Conservation (phyloP, 2,329 filamentous ascomycete genomes). For the Endothia cerciana region DNA sequence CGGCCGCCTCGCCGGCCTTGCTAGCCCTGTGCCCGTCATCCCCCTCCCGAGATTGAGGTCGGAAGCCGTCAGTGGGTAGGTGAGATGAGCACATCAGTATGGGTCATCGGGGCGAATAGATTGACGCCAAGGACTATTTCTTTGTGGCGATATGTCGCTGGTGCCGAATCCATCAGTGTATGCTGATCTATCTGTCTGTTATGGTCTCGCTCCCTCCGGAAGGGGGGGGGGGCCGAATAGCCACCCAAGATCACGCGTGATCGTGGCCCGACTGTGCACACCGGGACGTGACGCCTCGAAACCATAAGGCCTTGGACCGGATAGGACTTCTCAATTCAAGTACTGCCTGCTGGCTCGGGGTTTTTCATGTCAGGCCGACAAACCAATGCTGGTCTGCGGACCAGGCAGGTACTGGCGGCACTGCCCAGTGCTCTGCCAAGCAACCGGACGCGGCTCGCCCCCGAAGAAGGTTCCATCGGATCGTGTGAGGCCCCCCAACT, state of each 20-base stretch:
- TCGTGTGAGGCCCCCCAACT: not conserved
- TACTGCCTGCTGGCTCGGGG: not conserved
- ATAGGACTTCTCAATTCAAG: too few relatives aligned
- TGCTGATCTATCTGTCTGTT: not conserved
- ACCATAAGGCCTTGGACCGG: not conserved
- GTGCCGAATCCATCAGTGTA: not conserved
- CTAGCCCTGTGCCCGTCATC: not conserved
- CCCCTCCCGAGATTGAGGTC: not conserved
- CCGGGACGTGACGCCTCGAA: not conserved
- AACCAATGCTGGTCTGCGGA: not conserved
- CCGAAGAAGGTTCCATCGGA: not conserved
- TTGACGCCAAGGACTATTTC: not conserved
- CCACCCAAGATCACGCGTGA: too few relatives aligned
- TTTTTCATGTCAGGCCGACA: not conserved
- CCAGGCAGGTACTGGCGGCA: not conserved
- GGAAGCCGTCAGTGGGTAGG: not conserved
- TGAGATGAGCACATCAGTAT: constrained; percentile 2
- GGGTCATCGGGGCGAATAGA: not conserved
- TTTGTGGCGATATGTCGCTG: not conserved
- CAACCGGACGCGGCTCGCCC: not conserved
- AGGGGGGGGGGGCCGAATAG: not conserved
- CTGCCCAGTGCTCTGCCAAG: not conserved
- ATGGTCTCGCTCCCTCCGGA: not conserved
- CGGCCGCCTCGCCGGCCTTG: not conserved
- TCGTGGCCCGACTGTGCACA: not conserved